Conservation (phyloP, 768 basidiomycete species). For the Boletales sp. region DNA sequence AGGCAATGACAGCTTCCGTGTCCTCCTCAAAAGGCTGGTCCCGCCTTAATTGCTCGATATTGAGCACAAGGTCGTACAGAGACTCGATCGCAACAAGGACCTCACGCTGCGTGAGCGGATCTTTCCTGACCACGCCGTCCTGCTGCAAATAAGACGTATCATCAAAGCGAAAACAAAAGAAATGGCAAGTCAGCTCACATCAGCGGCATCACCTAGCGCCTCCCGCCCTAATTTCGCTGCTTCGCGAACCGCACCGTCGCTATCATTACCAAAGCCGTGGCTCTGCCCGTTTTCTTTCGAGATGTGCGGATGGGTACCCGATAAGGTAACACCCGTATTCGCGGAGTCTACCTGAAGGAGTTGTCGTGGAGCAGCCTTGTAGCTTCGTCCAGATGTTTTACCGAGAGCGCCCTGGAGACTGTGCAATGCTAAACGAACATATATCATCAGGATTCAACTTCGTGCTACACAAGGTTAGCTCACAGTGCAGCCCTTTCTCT, state of each 20-base stretch:
- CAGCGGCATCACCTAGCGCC: slow-evolving; percentile 59
- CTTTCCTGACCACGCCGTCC: slow-evolving; percentile 58
- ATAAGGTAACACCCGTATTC: slow-evolving; percentile 33
- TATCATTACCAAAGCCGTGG: slow-evolving; percentile 25
- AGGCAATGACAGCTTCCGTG: slow-evolving; percentile 35
- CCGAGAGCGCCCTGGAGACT: slow-evolving; percentile 92
- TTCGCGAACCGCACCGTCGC: slow-evolving; percentile 62
- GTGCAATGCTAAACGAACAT: slow-evolving; percentile 47
- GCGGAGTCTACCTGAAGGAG: slow-evolving; percentile 81
- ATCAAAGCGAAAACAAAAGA: not conserved
- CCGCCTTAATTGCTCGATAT: slow-evolving; percentile 80
- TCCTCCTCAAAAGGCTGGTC: slow-evolving; percentile 66
- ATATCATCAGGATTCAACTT: slow-evolving; percentile 6
- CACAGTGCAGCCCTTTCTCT: slow-evolving; percentile 68
- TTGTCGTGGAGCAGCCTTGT: slow-evolving; percentile 95
- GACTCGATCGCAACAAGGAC: slow-evolving; percentile 76
- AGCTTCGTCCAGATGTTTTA: slow-evolving; percentile 88
- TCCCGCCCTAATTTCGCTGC: slow-evolving; percentile 74
- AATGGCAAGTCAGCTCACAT: slow-evolving; percentile 34
- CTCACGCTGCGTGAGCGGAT: slow-evolving; percentile 77
- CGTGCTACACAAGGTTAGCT: slow-evolving; percentile 17
- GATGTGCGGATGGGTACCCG: slow-evolving; percentile 45
- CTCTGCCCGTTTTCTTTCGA: slow-evolving; percentile 48
- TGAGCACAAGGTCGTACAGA: slow-evolving; percentile 79
- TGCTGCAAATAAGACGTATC: slow-evolving; percentile 36